A percentile compares a stretch with the other conserved stretches of the same genome.
Conservation (phyloP, 352 stramenopile genomes). For the Globisporangium echinulatum region DNA sequence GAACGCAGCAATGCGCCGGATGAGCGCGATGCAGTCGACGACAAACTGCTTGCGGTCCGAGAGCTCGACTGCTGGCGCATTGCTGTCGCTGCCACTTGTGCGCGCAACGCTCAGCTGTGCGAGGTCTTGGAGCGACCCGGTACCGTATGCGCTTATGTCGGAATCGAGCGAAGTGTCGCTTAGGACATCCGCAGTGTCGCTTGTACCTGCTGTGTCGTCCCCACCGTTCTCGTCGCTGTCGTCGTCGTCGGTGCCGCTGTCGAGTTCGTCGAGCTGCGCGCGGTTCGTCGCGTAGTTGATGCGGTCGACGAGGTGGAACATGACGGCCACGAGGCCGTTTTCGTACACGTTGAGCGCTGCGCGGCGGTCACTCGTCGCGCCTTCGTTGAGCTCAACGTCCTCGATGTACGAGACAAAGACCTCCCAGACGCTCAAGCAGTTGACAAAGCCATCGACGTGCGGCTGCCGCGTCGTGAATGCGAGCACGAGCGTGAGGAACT, state of each 20-base stretch:
- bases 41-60: conserved; percentile 69
- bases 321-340: conserved; percentile 58
- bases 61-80: conserved; percentile 27
- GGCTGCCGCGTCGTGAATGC: conserved; percentile 63
- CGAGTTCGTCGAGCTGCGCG: conserved; percentile 57
- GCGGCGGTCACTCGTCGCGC: conserved; percentile 40
- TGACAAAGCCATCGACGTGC: conserved; percentile 66
- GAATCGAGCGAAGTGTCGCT: too few species aligned
- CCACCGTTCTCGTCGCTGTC: conserved; percentile 24
- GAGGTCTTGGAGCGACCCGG: conserved; percentile 61
- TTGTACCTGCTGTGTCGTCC: conserved; percentile 7
- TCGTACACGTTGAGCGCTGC: conserved; percentile 62
- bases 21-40: conserved; percentile 64
- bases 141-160: conserved; percentile 28
- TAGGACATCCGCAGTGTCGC: too few species aligned
- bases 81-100: conserved; percentile 26
- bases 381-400: conserved; percentile 66
- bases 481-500: conserved; percentile 55
- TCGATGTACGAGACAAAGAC: conserved; percentile 81
- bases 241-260: conserved; percentile 22
- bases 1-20: conserved; percentile 62
- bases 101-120: conserved; percentile 49
- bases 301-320: conserved; percentile 72
- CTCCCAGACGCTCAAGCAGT: conserved; percentile 77
- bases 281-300: conserved; percentile 62